Percentiles rank a stretch among this genome's conserved stretches.
Conservation (phyloP, 2,329 filamentous ascomycete species). For the Penicillium verrucosum region DNA sequence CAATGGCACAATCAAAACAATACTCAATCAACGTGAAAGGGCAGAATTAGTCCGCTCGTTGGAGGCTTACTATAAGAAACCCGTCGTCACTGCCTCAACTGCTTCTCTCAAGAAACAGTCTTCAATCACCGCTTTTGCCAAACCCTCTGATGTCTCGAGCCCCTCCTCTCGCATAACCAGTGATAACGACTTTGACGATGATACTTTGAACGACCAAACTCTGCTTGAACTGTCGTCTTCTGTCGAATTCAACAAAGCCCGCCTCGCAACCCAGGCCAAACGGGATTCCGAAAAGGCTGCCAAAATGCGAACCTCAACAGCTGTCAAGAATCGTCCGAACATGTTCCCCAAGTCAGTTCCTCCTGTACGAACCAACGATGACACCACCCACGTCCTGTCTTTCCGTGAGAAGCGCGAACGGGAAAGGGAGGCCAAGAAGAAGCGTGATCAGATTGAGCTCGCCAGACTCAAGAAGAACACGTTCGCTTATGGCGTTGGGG, state of each 20-base stretch:
- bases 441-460: constrained; percentile 68
- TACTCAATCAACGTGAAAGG: constrained; percentile 76
- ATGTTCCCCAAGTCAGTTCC: constrained; percentile 23
- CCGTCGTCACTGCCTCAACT: constrained; percentile 43
- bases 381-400: constrained; percentile 44
- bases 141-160: constrained; percentile 35
- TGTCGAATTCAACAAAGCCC: constrained; percentile 43
- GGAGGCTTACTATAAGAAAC: constrained; percentile 51
- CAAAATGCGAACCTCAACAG: constrained; percentile 14
- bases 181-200: constrained; percentile 43
- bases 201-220: constrained; percentile 37
- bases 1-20: constrained; percentile 66
- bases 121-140: constrained; percentile 41
- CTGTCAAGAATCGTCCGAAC: constrained; percentile 19
- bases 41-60: constrained; percentile 69
- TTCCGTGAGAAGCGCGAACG: constrained; percentile 72
- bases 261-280: constrained; percentile 32
- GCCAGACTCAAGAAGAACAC: constrained; percentile 62
- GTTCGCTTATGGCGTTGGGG: constrained; percentile 50
- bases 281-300: constrained; percentile 26
- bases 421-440: constrained; percentile 71
- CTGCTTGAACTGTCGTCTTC: constrained; percentile 42
- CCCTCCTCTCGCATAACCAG: constrained; percentile 32
- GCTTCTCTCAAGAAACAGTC: constrained; percentile 45
- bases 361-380: constrained; percentile 28